These are phyloP conservation scores for Salix brachista DNA, from an alignment of 345 rosid genomes.

Conservation along the genomic window DNA sequence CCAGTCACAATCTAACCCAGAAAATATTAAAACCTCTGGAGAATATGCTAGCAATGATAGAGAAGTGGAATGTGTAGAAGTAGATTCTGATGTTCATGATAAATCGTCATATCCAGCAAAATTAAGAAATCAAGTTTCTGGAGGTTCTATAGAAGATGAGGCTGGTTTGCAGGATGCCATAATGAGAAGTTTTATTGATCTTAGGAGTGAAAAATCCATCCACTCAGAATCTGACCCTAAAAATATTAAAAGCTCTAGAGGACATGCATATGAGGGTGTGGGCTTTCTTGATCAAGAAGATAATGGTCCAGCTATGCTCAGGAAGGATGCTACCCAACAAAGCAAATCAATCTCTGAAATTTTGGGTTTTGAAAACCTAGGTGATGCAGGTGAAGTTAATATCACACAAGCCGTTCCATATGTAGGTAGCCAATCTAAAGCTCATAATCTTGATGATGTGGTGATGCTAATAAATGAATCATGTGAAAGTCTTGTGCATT, in stretches of 20 bases:
- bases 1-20: constrained; percentile 16
- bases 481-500: constrained; percentile 16
- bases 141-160: constrained; percentile 71
- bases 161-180: constrained; percentile 85
- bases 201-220: constrained; percentile 25
- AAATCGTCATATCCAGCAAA: constrained; percentile 19
- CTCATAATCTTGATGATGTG: constrained; percentile 7
- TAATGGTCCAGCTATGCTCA: constrained; percentile 9
- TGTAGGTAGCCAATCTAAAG: constrained; percentile 25
- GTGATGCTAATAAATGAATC: constrained; percentile 17
- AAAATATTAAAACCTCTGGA: constrained; percentile 11
- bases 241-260: constrained; percentile 13
- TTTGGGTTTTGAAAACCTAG: constrained; percentile 21
- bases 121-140: constrained; percentile 40
- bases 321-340: constrained; percentile 13
- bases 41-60: constrained; percentile 41
- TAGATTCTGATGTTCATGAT: constrained; percentile 23
- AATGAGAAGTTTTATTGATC: constrained; percentile 70
- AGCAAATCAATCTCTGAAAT: constrained; percentile 23
- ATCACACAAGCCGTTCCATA: constrained; percentile 23
- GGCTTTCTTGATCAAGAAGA: constrained; percentile 26
- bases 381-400: constrained; percentile 19
- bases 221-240: constrained; percentile 16
- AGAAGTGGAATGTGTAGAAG: constrained; percentile 73
- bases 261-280: constrained; percentile 18